phyloP scores from a whole-genome alignment of 1,284 basidiomycete genomes.

The Coriolopsis trogii region DNA sequence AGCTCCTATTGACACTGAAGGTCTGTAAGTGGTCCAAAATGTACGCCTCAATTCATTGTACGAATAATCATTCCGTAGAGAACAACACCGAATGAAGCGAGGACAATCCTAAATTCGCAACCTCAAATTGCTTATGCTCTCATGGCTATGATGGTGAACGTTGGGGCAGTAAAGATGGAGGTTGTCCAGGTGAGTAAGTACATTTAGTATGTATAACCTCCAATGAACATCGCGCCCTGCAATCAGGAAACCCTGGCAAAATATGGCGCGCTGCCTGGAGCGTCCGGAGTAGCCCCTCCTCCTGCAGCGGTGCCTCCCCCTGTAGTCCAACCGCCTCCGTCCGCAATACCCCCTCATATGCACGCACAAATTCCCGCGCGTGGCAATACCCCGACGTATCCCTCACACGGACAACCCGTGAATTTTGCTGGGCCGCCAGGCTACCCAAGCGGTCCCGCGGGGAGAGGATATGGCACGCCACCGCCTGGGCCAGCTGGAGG shows the following conservation, averaged over 20 bases:
- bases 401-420: conserved; percentile 29
- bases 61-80: conserved; percentile 44
- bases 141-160: conserved; percentile 73
- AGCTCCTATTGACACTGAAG: conserved; percentile 68
- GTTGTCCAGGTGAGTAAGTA: conserved; percentile 61
- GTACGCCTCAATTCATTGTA: not conserved
- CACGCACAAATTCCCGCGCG: conserved; percentile 31
- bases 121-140: conserved; percentile 77
- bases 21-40: conserved; percentile 35
- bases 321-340: conserved; percentile 22
- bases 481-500: conserved; percentile 18
- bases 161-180: conserved; percentile 72
- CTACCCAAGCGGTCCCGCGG: conserved; percentile 13
- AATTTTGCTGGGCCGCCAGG: conserved; percentile 21
- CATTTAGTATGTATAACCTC: not conserved
- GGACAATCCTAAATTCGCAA: conserved; percentile 66
- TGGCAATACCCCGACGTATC: conserved; percentile 33
- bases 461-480: conserved; percentile 19
- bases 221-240: not conserved
- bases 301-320: conserved; percentile 29
- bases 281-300: conserved; percentile 27
- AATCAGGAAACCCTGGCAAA: conserved; percentile 28
- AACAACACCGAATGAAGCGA: conserved; percentile 71
- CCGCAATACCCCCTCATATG: conserved; percentile 44
- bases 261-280: conserved; percentile 22